Percentiles rank a stretch among this genome's conserved stretches.
Conservation (phyloP, 164 flowering plant genomes). For the Malania oleifera region DNA sequence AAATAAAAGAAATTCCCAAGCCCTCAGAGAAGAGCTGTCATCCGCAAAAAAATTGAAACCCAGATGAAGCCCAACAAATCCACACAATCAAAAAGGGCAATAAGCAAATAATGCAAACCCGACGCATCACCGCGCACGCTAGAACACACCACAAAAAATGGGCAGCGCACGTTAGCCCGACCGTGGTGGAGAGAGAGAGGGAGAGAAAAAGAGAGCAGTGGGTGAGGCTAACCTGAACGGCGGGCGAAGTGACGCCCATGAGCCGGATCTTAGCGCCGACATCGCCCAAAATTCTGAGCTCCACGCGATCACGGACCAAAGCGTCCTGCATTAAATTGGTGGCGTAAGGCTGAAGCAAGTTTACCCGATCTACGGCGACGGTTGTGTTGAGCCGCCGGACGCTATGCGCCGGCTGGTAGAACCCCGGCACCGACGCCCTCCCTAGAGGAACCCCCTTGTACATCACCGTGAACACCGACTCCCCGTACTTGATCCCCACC, state of each 20-base stretch:
- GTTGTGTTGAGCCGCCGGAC: constrained; percentile 48
- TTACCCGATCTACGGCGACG: constrained; percentile 66
- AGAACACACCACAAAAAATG: neutral
- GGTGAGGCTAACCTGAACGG: constrained; percentile 56
- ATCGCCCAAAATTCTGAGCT: constrained; percentile 74
- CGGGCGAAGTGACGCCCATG: constrained; percentile 71
- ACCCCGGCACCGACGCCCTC: constrained; percentile 63
- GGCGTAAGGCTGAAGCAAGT: constrained; percentile 69
- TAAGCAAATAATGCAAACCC: too few relatives aligned
- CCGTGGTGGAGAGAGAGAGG: neutral
- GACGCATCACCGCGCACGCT: neutral
- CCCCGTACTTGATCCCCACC: constrained; percentile 93
- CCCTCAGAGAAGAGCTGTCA: neutral
- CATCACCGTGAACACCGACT: constrained; percentile 78
- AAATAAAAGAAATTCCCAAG: neutral
- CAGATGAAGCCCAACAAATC: too few relatives aligned
- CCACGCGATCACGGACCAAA: constrained; percentile 74
- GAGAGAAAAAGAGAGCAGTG: neutral
- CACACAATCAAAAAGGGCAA: too few relatives aligned
- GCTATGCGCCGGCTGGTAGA: constrained; percentile 86
- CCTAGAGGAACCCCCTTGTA: constrained; percentile 90
- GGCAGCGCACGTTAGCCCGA: neutral
- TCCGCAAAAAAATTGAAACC: too few relatives aligned
- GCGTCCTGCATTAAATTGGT: constrained; percentile 81
- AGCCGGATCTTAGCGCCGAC: constrained; percentile 90